Evolutionary conservation across 164 flowering plant genomes (phyloP).

Genomic region (Saururus chinensis): DNA sequence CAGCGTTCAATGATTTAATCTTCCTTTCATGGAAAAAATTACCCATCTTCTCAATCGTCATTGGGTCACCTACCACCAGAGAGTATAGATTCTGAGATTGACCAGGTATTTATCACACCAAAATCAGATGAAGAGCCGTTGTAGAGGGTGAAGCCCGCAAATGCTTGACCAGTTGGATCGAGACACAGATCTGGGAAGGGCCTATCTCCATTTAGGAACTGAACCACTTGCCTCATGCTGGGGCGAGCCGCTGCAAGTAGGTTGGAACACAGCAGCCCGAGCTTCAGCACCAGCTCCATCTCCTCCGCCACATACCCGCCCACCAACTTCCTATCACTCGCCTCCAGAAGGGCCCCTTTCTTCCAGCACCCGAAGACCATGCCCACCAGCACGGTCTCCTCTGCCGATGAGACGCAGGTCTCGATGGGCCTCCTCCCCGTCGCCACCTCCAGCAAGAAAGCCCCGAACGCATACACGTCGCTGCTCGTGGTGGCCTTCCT

Average conservation of each 20-base stretch:
- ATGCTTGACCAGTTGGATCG: no score
- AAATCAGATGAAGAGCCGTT: no score
- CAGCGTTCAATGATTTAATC: no score
- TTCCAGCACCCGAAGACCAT: slow-evolving; percentile 10
- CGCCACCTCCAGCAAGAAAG: slow-evolving; percentile 17
- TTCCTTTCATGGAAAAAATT: no score
- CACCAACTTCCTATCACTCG: slow-evolving; percentile 5
- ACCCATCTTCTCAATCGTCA: no score
- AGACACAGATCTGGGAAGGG: no score
- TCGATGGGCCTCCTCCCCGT: slow-evolving; percentile 11
- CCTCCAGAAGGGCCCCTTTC: not conserved
- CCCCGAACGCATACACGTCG: no score
- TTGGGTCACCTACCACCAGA: not conserved
- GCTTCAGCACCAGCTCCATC: slow-evolving; percentile 16
- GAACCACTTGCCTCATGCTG: not conserved
- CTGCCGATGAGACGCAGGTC: not conserved
- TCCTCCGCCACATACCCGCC: slow-evolving; percentile 9
- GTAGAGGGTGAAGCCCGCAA: no score
- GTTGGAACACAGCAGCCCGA: slow-evolving; percentile 10
- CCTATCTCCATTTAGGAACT: slow-evolving; percentile 7
- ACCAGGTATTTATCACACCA: no score
- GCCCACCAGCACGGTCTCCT: slow-evolving; percentile 18
- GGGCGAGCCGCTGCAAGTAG: slow-evolving; percentile 9
- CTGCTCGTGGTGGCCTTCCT: no score
- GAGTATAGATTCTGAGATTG: no score